These are phyloP conservation scores for Euphrasia confusa DNA, from an alignment of 257 asterid genomes.

Conservation along the genomic window DNA sequence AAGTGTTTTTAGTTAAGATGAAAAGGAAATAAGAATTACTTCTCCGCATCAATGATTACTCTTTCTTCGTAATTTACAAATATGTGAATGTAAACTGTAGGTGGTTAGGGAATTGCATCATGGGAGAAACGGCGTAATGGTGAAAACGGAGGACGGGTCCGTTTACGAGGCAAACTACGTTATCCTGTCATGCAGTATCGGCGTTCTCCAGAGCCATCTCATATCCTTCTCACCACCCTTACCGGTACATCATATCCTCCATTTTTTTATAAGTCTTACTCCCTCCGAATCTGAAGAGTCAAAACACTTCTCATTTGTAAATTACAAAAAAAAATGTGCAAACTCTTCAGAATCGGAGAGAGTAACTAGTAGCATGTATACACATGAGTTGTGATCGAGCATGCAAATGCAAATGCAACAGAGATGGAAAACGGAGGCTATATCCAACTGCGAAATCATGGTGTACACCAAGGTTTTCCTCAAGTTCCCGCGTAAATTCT, in stretches of 20 bases:
- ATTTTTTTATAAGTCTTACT: no score
- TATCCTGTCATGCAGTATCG: constrained; percentile 82
- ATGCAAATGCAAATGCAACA: constrained; percentile 26
- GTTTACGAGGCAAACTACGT: constrained; percentile 82
- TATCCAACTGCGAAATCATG: constrained; percentile 62
- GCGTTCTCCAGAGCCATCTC: constrained; percentile 84
- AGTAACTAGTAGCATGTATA: no score
- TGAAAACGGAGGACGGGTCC: constrained; percentile 80
- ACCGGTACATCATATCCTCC: constrained; percentile 47
- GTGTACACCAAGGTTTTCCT: constrained; percentile 88
- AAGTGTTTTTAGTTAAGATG: no score
- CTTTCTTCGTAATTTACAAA: no score
- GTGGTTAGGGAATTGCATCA: constrained; percentile 83
- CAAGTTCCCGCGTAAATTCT: constrained; percentile 70
- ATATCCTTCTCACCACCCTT: constrained; percentile 68
- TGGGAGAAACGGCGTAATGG: constrained; percentile 72
- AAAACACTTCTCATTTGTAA: no score
- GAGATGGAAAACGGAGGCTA: constrained; percentile 93
- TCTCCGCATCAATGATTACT: no score
- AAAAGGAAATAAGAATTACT: no score
- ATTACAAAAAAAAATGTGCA: no score
- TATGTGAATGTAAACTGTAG: constrained; percentile 23
- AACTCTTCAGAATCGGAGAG: no score
- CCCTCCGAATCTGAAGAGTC: no score
- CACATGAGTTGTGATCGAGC: no score